Conservation (phyloP, 1,284 basidiomycete genomes). For the Omphalotus olearius region DNA sequence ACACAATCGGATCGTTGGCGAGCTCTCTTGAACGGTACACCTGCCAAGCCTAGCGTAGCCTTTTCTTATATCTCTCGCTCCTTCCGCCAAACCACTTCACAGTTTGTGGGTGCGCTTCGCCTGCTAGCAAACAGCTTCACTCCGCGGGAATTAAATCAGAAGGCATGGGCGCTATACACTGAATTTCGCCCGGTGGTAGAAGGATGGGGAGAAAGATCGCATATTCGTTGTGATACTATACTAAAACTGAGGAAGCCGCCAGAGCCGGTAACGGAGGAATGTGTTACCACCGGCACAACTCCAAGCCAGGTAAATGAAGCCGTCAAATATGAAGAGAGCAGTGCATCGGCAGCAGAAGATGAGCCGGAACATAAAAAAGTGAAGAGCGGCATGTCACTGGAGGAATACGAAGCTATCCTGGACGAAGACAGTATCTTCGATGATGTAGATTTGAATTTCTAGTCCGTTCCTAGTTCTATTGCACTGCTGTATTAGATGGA, state of each 20-base stretch:
- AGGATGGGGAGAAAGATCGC: conserved; percentile 72
- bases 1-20: conserved; percentile 73
- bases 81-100: conserved; percentile 71
- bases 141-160: conserved; percentile 61
- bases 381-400: conserved; percentile 31
- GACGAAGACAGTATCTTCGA: conserved; percentile 45
- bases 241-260: conserved; percentile 45
- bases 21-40: conserved; percentile 71
- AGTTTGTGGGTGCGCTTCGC: conserved; percentile 77
- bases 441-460: conserved; percentile 33
- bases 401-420: conserved; percentile 49
- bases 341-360: conserved; percentile 9
- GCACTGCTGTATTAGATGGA: too few relatives aligned
- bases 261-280: background rate
- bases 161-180: conserved; percentile 72
- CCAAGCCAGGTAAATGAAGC: background rate
- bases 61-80: conserved; percentile 82
- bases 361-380: conserved; percentile 36
- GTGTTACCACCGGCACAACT: too few relatives aligned
- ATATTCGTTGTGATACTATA: conserved; percentile 60
- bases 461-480: conserved; percentile 1
- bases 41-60: conserved; percentile 69
- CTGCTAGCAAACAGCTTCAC: conserved; percentile 70
- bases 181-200: conserved; percentile 70
- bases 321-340: conserved; percentile 18